phyloP scores from a whole-genome alignment of 2,329 filamentous ascomycete genomes.

The Phyllosticta paracitricarpa region DNA sequence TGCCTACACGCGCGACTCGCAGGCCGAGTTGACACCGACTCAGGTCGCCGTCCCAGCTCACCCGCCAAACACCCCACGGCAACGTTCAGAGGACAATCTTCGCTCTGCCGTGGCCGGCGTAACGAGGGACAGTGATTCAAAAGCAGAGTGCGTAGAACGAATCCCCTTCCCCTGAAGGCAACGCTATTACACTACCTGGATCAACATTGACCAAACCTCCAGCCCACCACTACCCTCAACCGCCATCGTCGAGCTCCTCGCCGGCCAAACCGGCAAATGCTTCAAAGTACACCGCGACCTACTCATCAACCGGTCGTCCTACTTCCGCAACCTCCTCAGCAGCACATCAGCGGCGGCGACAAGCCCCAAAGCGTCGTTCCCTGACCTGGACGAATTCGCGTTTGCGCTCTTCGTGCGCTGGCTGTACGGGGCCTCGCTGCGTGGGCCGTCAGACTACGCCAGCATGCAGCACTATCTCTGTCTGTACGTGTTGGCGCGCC shows the following conservation, averaged over 20 bases:
- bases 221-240: not conserved
- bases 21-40: conserved; percentile 1
- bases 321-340: conserved; percentile 17
- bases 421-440: conserved; percentile 19
- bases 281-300: conserved; percentile 18
- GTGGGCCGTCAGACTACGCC: conserved; percentile 25
- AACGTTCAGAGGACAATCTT: conserved; percentile 1
- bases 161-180: not conserved
- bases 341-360: not conserved
- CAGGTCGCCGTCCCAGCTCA: not conserved
- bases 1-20: conserved; percentile 3
- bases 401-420: conserved; percentile 23
- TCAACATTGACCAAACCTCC: not conserved
- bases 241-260: conserved; percentile 14
- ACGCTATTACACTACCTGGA: not conserved
- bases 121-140: not conserved
- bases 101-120: conserved; percentile 4
- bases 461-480: conserved; percentile 23
- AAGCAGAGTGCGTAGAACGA: conserved; percentile 1
- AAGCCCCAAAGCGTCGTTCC: conserved; percentile 14
- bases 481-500: conserved; percentile 22
- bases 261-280: conserved; percentile 17
- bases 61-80: conserved; percentile 4
- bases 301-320: conserved; percentile 18
- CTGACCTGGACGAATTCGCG: conserved; percentile 20